Evolutionary conservation across 805 yeast genomes (phyloP), one percentile per base, ranked within the genome.

Genomic region (Lachancea thermotolerans): DNA sequence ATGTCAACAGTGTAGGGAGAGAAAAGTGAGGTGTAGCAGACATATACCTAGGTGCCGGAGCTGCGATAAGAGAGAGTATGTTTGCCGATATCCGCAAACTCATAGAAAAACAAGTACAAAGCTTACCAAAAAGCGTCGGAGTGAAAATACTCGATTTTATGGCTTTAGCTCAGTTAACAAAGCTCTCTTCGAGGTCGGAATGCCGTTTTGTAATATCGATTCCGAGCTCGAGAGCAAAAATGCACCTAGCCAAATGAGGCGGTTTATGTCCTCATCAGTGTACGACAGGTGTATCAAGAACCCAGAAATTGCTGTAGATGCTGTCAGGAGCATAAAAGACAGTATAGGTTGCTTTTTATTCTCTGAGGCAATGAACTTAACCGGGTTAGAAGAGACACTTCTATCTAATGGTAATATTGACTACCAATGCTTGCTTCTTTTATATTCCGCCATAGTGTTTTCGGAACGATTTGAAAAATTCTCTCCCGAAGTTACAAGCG

Each of bases 1-100:
- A 3, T 57, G 61, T 41, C 37, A 49, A 10, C 45, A 57, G 36
- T 57, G 61, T 35, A 41, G 52, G 12, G 41, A 33, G 17, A 39
- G 51, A 34, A 49, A 49, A 41, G 32, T 49, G 7, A 42, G 35
- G 21, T 49, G 52, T 17, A 44, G 46, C n/a, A 35, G 52, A 10
- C 46, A 49, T 14, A 35, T 46, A 12, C 52, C 52, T 10, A 31
- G 25, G n/a, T 49, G 52, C 18, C 35, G 41, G 14, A 41, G 42
- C 12, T 49, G 52, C 41, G 31, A 17, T n/a, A 49, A 46, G 37
- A 49, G 39, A 28, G 37, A 45, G 28, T 46, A 35, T 29, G 35
- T 28, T n/a, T 49, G 52, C 32, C 11, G 30, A 1, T 49, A 49
- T 38, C 52, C 52, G 4, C 37, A 28, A 16, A 49, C 52, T 4